Base-by-base conservation (phyloP, 2,329 filamentous ascomycete species). In the Akanthomyces uredinophilus region DNA sequence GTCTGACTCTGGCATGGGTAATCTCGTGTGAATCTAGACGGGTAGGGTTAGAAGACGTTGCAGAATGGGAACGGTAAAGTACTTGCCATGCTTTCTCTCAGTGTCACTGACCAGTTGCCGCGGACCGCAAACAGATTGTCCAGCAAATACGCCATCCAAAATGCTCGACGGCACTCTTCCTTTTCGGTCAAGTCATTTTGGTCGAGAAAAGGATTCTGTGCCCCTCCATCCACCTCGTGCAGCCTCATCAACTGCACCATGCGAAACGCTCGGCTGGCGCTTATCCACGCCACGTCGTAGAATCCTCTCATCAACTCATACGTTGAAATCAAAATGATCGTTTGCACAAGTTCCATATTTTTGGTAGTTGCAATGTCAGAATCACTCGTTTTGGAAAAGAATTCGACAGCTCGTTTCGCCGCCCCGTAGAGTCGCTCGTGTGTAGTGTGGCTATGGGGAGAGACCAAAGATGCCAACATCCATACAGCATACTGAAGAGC, bases 121-220 rank as follows among this genome's bases (percentile, higher is more conserved):
- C 69, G 67, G 5, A 74, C 68, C 54, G 71, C 71, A n/a, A 71
- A 66, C 41, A 76, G 72, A 1, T 70, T 72, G 65, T 77, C 75
- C 18, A 77, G 63, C 14, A 67, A 69, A 59, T 74, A 77, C 0
- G 74, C 75, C 70, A 77, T 70, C 75, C 75, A 77, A 64, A 77
- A 77, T 0, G 71, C 72, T n/a, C 75, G 64, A 16, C 75, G 63
- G 47, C 68, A 70, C 61, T 75, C 70, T 63, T 77, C 75, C 10
- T 68, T 64, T n/a, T 71, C 69, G 11, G 70, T 66, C 4, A 13
- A 29, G 18, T 39, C 29, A 4, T 18, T 8, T 10, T 39, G 29
- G 14, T 53, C 50, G 2, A 53, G 16, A 64, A 67, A 72, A n/a
- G 68, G 22, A n/a, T 18, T 16, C 10, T 60, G 58, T 4, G 14